Evolutionary conservation across 2,329 filamentous ascomycete genomes (phyloP).

Genomic region (Penicillium sp.): DNA sequence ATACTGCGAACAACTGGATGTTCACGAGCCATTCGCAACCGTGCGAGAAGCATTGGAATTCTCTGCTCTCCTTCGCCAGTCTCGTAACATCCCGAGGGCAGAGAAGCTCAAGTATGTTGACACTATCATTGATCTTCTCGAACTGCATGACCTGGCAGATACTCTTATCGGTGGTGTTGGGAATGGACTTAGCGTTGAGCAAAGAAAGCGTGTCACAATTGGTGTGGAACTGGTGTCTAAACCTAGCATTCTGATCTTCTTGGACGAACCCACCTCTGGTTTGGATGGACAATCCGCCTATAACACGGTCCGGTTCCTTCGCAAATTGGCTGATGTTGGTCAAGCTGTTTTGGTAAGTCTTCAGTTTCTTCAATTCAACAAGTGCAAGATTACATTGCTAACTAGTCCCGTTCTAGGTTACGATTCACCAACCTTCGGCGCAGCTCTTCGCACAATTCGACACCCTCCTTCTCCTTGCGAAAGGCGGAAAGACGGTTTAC

Average conservation of each 20-base stretch:
- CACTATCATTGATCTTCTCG: constrained; percentile 60
- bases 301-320: constrained; percentile 62
- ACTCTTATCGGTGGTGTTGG: constrained; percentile 51
- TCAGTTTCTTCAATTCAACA: not conserved
- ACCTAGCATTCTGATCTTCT: constrained; percentile 63
- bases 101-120: constrained; percentile 64
- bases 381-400: not conserved
- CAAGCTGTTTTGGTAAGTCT: constrained; percentile 56
- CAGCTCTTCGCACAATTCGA: constrained; percentile 66
- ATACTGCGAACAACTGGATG: constrained; percentile 65
- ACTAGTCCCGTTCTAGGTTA: constrained; percentile 44
- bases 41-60: constrained; percentile 65
- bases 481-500: constrained; percentile 65
- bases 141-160: constrained; percentile 61
- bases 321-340: constrained; percentile 60
- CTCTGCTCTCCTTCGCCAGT: constrained; percentile 61
- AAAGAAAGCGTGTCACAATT: constrained; percentile 66
- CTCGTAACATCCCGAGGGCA: constrained; percentile 46
- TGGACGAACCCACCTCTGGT: constrained; percentile 67
- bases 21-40: constrained; percentile 63
- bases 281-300: constrained; percentile 65
- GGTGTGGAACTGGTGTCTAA: constrained; percentile 68
- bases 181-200: constrained; percentile 56
- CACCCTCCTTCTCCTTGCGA: constrained; percentile 63
- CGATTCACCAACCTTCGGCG: constrained; percentile 66